These are phyloP conservation scores for Schizothecium vesticola DNA, from an alignment of 495 filamentous ascomycete genomes.

Conservation along the genomic window DNA sequence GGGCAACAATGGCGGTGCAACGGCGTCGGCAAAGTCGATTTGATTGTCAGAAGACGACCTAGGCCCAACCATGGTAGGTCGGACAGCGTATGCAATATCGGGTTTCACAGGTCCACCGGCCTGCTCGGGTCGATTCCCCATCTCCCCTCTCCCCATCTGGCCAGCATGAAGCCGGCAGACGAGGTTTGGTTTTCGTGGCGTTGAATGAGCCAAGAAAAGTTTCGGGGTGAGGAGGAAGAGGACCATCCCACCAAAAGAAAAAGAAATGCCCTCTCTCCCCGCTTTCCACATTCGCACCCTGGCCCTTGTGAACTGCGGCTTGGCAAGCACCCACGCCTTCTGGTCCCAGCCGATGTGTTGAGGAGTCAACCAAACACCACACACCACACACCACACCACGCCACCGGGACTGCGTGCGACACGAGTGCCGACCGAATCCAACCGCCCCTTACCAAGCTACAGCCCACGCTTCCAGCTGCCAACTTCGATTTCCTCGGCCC, in stretches of 20 bases:
- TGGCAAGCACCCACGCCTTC: not conserved
- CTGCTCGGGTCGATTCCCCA: not conserved
- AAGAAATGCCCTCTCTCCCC: not conserved
- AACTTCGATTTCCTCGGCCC: not conserved
- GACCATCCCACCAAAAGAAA: not conserved
- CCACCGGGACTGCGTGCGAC: not conserved
- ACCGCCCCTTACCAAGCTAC: not conserved
- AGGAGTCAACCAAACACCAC: not conserved
- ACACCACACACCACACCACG: no score
- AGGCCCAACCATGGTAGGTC: not conserved
- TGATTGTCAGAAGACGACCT: not conserved
- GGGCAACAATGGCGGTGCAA: not conserved
- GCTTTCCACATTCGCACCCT: not conserved
- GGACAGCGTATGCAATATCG: not conserved
- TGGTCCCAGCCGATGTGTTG: not conserved
- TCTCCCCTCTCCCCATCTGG: not conserved
- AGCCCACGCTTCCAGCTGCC: not conserved
- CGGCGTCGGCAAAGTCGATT: not conserved
- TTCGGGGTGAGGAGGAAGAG: no score
- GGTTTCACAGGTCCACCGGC: not conserved
- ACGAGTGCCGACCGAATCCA: not conserved
- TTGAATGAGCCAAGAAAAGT: not conserved
- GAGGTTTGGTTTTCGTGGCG: not conserved
- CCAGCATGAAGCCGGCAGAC: not conserved
- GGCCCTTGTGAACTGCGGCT: not conserved